Evolutionary conservation across 495 filamentous ascomycete genomes (phyloP), one percentile per base, ranked within the genome.

Genomic region (Cairneyella variabilis): DNA sequence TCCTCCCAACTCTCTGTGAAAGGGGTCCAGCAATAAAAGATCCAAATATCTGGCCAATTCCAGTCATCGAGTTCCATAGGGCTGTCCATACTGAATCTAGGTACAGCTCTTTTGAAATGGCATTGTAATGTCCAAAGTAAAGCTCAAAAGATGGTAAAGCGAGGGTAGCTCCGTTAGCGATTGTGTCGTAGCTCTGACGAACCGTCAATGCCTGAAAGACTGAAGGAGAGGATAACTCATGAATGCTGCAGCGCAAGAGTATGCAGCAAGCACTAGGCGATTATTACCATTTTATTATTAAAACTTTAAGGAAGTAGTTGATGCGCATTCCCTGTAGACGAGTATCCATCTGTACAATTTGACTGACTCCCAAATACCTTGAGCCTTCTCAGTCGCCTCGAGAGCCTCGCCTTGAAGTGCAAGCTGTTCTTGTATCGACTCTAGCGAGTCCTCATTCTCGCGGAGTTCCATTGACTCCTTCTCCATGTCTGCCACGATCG

Each of bases 81-180:
- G 62, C 54, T n/a, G 64, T 67, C 64, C 64, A 67, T 14, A 64
- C 54, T 1, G 62, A 64, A 22, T 58, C 53, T 10, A 67, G 45
- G 48, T 64, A 67, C 9, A 54, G 20, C 0, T 39, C 39, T 7
- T 59, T 43, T 10, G 8, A 9, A 12, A 36, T 21, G 16, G 57
- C 21, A 46, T 63, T 37, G 18, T 47, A 34, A 14, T 54, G 55
- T 4, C 62, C 64, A 30, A 63, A 67, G 23, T 64, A 67, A 6
- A 67, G 22, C 10, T 62, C 50, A 36, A 67, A 67, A 6, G 62
- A 55, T 12, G 64, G 64, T 56, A 67, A 58, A 4, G 59, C 57
- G 7, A 64, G 46, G 0, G 54, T 60, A 16, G 62, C 59, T 2
- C 50, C 48, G 43, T 67, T 67, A 1, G 61, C 59, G 28, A 67